phyloP scores from a whole-genome alignment of 2,329 filamentous ascomycete genomes.

The Monilinia fructigena region DNA sequence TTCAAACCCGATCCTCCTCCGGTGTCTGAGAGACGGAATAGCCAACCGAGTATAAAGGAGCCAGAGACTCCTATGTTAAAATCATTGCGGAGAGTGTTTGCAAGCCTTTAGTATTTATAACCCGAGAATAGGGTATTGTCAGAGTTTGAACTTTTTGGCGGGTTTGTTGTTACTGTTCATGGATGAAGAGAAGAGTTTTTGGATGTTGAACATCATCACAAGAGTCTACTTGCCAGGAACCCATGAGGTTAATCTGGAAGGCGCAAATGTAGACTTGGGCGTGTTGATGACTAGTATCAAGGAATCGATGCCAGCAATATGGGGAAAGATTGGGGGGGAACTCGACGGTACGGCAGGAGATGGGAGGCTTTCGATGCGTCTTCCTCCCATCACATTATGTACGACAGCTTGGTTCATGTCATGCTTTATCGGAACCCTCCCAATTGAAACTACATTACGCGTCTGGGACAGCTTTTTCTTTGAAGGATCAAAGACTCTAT shows the following conservation, averaged over 20 bases:
- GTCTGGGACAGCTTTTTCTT: constrained; percentile 97
- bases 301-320: constrained; percentile 78
- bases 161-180: constrained; percentile 88
- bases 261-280: constrained; percentile 89
- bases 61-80: constrained; percentile 75
- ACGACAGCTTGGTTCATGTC: constrained; percentile 99
- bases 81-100: constrained; percentile 77
- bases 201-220: constrained; percentile 90
- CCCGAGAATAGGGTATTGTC: constrained; percentile 89
- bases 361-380: constrained; percentile 47
- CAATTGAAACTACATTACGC: constrained; percentile 85
- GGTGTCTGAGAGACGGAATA: constrained; percentile 39
- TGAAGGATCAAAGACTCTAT: constrained; percentile 90
- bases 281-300: constrained; percentile 86
- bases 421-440: constrained; percentile 87
- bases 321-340: constrained; percentile 83
- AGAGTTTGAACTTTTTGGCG: constrained; percentile 92
- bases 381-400: constrained; percentile 88
- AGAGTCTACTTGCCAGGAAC: constrained; percentile 85
- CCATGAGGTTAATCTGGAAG: constrained; percentile 85
- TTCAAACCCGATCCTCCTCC: constrained; percentile 65
- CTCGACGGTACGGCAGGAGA: constrained; percentile 49
- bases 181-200: constrained; percentile 85
- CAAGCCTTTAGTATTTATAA: constrained; percentile 90
- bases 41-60: constrained; percentile 27